Evolutionary conservation across 1,139 yeast genomes (phyloP).

Genomic region (Taphrina sp.): DNA sequence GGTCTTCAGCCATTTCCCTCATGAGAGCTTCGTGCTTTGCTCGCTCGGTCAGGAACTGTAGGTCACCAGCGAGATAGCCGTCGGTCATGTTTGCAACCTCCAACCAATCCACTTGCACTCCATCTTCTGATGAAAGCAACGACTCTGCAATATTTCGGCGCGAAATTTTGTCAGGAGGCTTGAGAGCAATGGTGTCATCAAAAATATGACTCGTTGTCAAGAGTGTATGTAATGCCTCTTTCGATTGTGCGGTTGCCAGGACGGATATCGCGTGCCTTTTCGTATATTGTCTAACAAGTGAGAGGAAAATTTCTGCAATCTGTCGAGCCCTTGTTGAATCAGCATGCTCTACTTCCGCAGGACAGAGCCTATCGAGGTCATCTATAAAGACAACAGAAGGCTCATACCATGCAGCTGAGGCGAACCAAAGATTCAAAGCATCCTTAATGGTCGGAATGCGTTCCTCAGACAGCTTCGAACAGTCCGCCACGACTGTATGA

Average conservation of each 20-base stretch:
- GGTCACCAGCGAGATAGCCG: constrained; percentile 83
- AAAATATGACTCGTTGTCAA: constrained; percentile 64
- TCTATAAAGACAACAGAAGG: constrained; percentile 77
- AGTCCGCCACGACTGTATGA: constrained; percentile 15
- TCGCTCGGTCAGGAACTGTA: constrained; percentile 70
- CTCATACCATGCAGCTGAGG: constrained; percentile 71
- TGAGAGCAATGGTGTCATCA: constrained; percentile 60
- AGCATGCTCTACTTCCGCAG: constrained; percentile 66
- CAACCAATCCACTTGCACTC: constrained; percentile 53
- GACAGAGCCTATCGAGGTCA: constrained; percentile 72
- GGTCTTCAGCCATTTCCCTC: constrained; percentile 34
- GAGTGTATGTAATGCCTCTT: constrained; percentile 61
- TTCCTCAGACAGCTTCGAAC: constrained; percentile 13
- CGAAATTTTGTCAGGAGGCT: constrained; percentile 67
- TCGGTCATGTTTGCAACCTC: constrained; percentile 78
- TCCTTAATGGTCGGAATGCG: constrained; percentile 4
- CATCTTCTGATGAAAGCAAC: constrained; percentile 40
- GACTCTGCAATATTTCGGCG: constrained; percentile 56
- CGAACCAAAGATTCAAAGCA: constrained; percentile 46
- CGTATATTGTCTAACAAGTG: constrained; percentile 47
- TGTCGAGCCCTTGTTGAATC: constrained; percentile 63
- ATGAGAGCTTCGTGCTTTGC: constrained; percentile 66
- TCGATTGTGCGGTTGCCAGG: constrained; percentile 60
- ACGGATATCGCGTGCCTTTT: constrained; percentile 50
- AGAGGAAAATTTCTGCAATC: constrained; percentile 51